Evolutionary conservation across 108 stramenopile genomes (phyloP), one percentile per base, ranked within the genome.

Genomic region (Pseudonitzschia delicatissima): DNA sequence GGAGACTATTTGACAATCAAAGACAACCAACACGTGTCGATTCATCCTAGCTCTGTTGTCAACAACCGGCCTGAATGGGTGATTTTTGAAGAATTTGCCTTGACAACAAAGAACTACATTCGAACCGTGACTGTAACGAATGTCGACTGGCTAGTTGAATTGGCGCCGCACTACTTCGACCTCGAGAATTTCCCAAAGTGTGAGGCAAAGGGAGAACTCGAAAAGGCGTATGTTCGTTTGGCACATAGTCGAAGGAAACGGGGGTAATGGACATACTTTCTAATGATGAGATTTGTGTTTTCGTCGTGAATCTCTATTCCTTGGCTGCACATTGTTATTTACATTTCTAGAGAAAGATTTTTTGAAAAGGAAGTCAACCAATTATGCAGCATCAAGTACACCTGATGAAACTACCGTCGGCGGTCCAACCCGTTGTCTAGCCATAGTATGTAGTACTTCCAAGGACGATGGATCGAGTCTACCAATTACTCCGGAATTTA

Each of bases 161-260:
- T 95, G 66, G 96, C 99, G 25, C 99, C 99, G 0, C 98, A 98
- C 79, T 99, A 99, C 79, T 99, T 88, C 68, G 97, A 99, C 51
- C 73, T 98, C n/a, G 91, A 89, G 33, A 96, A 97, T 53, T 98
- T 98, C 76, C 99, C 98, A 6, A 90, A 96, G 64, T 92, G 95
- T 67, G 90, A 96, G 73, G 90, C 95, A 21, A 96, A 96, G 57
- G 86, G 58, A 37, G 95, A 92, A 45, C 70, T 96, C 35, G 85
- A 91, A 64, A 66, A 81, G 40, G 89, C 89, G 18, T 96, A 96
- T 62, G 65, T 77, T 45, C 79, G 84, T 52, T 45, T 88, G 27
- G 85, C 92, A 3, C 79, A 81, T 28, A 69, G 33, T 31, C 62
- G 68, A 48, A 76, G 27, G 7, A 61, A 21, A 18, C 58, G 58